These are phyloP conservation scores for Teunomyces cretensis DNA, from an alignment of 805 yeast species.

Conservation along the genomic window DNA sequence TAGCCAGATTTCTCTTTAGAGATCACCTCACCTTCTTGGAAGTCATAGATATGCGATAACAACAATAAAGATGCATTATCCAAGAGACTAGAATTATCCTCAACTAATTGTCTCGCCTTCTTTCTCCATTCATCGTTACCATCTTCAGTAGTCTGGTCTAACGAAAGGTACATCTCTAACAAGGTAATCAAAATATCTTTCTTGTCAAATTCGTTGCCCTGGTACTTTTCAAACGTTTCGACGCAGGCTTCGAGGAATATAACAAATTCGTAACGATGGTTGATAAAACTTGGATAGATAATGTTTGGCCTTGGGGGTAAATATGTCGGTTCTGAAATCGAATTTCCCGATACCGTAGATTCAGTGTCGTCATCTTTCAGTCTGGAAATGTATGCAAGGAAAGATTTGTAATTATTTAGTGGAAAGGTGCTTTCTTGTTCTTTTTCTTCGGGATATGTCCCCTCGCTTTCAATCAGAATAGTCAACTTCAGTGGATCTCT, in stretches of 20 bases:
- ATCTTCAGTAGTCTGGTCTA: conserved; percentile 23
- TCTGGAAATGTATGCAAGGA: conserved; percentile 28
- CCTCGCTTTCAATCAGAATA: not conserved
- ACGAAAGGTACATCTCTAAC: conserved; percentile 71
- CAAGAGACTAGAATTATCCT: conserved; percentile 46
- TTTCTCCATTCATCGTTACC: conserved; percentile 52
- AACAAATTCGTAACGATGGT: conserved; percentile 84
- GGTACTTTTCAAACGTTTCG: conserved; percentile 72
- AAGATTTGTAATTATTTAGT: conserved; percentile 32
- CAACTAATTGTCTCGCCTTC: conserved; percentile 59
- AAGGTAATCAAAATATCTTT: conserved; percentile 74
- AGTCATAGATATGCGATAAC: conserved; percentile 56
- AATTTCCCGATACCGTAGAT: conserved; percentile 6
- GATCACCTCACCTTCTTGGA: conserved; percentile 47
- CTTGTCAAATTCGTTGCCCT: conserved; percentile 67
- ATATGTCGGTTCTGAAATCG: conserved; percentile 57
- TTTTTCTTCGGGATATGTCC: conserved; percentile 8
- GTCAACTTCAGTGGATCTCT: conserved; percentile 1
- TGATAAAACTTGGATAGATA: conserved; percentile 83
- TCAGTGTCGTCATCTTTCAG: not conserved
- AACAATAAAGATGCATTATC: conserved; percentile 57
- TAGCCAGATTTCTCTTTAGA: conserved; percentile 42
- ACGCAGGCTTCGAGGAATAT: conserved; percentile 90
- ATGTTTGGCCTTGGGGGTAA: conserved; percentile 89
- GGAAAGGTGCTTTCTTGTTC: conserved; percentile 20